Conservation (phyloP, 345 rosid species). For the Lepidium didymum region DNA sequence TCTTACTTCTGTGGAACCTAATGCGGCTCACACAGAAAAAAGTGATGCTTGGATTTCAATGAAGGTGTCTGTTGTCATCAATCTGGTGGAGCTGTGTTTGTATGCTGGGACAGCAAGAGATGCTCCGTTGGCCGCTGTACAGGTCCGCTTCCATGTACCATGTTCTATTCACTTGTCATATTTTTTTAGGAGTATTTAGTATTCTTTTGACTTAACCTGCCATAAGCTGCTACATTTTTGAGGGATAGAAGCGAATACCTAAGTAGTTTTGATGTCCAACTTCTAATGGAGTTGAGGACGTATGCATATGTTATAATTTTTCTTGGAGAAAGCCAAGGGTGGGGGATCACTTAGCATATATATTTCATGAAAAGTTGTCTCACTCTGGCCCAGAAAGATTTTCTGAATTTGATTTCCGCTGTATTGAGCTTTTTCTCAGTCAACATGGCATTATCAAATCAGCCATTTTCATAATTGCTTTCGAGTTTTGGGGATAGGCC, state of each 20-base stretch:
- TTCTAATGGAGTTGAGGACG: neutral
- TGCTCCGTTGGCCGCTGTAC: conserved; percentile 71
- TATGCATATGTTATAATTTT: conserved; percentile 10
- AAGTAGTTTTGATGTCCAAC: neutral
- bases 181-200: conserved; percentile 7
- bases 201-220: neutral
- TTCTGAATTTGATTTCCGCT: neutral
- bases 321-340: neutral
- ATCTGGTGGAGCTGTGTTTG: conserved; percentile 71
- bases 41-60: conserved; percentile 54
- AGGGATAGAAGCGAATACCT: neutral
- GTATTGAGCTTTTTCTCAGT: neutral
- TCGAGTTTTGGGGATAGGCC: neutral
- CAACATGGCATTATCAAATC: conserved; percentile 5
- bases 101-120: conserved; percentile 65
- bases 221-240: neutral
- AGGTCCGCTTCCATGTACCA: conserved; percentile 39
- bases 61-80: conserved; percentile 63
- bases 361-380: neutral
- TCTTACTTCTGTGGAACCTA: conserved; percentile 37
- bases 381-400: conserved; percentile 1
- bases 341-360: neutral
- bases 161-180: conserved; percentile 9
- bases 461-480: neutral
- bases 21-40: conserved; percentile 25